A percentile compares a stretch with the other conserved stretches of the same genome.
Conservation (phyloP, 2,329 filamentous ascomycete species). For the Ophiocordyceps robertsii region DNA sequence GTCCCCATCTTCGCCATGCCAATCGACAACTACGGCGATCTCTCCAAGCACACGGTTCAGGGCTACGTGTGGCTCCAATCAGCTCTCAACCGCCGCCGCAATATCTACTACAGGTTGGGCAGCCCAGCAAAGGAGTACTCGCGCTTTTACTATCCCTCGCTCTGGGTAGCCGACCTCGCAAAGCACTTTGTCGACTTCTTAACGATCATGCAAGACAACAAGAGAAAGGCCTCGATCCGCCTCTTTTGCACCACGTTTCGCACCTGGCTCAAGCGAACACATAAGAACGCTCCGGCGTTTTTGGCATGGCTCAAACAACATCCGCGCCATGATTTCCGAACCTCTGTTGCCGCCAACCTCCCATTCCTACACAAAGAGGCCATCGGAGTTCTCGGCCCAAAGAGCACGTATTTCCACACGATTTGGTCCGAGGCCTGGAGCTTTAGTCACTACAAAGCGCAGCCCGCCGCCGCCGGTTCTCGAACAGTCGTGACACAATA, state of each 20-base stretch:
- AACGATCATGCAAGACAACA: slow-evolving; percentile 15
- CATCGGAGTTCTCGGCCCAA: slow-evolving; percentile 27
- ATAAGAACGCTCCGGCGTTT: slow-evolving; percentile 29
- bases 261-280: slow-evolving; percentile 36
- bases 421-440: slow-evolving; percentile 41
- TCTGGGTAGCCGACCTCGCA: slow-evolving; percentile 57
- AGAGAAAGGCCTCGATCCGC: slow-evolving; percentile 29
- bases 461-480: slow-evolving; percentile 4
- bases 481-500: slow-evolving; percentile 59
- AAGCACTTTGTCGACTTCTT: slow-evolving; percentile 64
- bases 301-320: slow-evolving; percentile 39
- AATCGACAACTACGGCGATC: slow-evolving; percentile 49
- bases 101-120: slow-evolving; percentile 51
- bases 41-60: slow-evolving; percentile 30
- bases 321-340: slow-evolving; percentile 45
- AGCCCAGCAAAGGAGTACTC: slow-evolving; percentile 45
- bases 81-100: slow-evolving; percentile 18
- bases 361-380: slow-evolving; percentile 55
- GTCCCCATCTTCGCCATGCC: slow-evolving; percentile 46
- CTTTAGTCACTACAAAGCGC: slow-evolving; percentile 18
- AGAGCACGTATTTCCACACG: slow-evolving; percentile 19
- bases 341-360: slow-evolving; percentile 43
- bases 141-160: slow-evolving; percentile 47
- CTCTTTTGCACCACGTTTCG: slow-evolving; percentile 46
- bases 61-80: slow-evolving; percentile 54